phyloP scores from a whole-genome alignment of 768 basidiomycete genomes.

The Leccinum subtestaceum region DNA sequence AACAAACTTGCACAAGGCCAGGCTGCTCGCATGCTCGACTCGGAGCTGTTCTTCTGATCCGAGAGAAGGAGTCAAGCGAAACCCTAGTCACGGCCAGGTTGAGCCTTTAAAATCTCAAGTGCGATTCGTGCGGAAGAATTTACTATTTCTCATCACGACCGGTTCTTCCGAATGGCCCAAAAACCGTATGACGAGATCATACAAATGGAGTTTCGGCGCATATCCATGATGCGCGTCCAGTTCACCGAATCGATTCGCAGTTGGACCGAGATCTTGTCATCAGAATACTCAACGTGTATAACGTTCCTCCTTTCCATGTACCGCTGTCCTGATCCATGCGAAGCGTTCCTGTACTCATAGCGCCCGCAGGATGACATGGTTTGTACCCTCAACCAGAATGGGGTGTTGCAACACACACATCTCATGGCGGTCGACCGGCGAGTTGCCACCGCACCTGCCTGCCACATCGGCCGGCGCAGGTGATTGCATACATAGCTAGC shows the following conservation, averaged over 20 bases:
- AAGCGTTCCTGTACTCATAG: slow-evolving; percentile 24
- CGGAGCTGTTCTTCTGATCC: slow-evolving; percentile 17
- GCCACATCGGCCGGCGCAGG: slow-evolving; percentile 15
- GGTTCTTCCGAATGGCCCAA: slow-evolving; percentile 23
- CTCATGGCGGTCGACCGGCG: slow-evolving; percentile 20
- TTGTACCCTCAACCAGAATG: slow-evolving; percentile 17
- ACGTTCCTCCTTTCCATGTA: slow-evolving; percentile 19
- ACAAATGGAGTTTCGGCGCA: slow-evolving; percentile 29
- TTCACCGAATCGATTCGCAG: slow-evolving; percentile 24
- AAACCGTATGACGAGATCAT: slow-evolving; percentile 18
- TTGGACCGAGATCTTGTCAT: slow-evolving; percentile 16
- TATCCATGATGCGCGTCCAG: slow-evolving; percentile 9
- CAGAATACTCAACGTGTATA: slow-evolving; percentile 23
- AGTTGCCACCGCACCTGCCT: slow-evolving; percentile 24
- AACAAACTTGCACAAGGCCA: slow-evolving; percentile 9
- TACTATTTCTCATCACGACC: slow-evolving; percentile 15
- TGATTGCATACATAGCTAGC: background rate
- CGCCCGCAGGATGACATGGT: slow-evolving; percentile 20
- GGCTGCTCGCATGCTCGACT: slow-evolving; percentile 5
- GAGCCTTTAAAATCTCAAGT: slow-evolving; percentile 24
- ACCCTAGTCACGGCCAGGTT: slow-evolving; percentile 17
- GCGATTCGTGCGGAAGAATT: slow-evolving; percentile 23
- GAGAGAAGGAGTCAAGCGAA: slow-evolving; percentile 21
- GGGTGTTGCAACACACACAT: slow-evolving; percentile 10
- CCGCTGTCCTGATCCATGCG: slow-evolving; percentile 23